phyloP scores from a whole-genome alignment of 2,329 filamentous ascomycete genomes.

The Exophiala bonariae region DNA sequence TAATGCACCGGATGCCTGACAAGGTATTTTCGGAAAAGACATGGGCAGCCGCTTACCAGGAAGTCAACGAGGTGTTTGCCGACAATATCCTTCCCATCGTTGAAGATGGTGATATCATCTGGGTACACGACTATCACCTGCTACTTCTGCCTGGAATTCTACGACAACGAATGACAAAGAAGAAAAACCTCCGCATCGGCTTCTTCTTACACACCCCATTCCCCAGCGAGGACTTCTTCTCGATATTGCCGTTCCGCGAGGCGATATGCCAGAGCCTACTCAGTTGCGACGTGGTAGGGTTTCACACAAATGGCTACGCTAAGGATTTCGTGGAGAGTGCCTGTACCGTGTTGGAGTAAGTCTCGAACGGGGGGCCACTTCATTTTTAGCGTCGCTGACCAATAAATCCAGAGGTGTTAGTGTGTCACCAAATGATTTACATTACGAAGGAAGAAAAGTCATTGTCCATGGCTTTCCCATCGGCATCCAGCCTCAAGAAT shows the following conservation, averaged over 20 bases:
- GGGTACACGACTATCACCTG: constrained; percentile 95
- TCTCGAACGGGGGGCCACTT: constrained; percentile 29
- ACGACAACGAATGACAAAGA: constrained; percentile 69
- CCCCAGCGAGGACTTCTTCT: constrained; percentile 88
- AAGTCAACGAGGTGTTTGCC: constrained; percentile 87
- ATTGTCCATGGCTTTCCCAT: constrained; percentile 91
- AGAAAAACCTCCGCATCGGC: constrained; percentile 80
- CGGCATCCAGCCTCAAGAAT: constrained; percentile 93
- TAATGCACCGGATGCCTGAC: constrained; percentile 86
- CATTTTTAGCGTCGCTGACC: background rate
- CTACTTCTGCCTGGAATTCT: constrained; percentile 93
- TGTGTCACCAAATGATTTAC: constrained; percentile 70
- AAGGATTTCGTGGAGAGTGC: constrained; percentile 89
- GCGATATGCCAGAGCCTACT: constrained; percentile 78
- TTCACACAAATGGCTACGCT: constrained; percentile 96
- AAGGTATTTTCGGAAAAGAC: constrained; percentile 74
- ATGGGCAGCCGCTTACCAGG: constrained; percentile 77
- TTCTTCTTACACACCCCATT: constrained; percentile 97
- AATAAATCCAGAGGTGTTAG: constrained; percentile 3
- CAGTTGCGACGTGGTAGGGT: constrained; percentile 88
- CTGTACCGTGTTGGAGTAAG: constrained; percentile 69
- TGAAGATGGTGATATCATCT: constrained; percentile 82
- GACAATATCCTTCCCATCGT: constrained; percentile 78
- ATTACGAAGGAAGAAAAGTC: constrained; percentile 78
- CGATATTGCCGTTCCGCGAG: constrained; percentile 84